These are phyloP conservation scores for Venturia asperata DNA, from an alignment of 2,329 filamentous ascomycete genomes.

Conservation along the genomic window DNA sequence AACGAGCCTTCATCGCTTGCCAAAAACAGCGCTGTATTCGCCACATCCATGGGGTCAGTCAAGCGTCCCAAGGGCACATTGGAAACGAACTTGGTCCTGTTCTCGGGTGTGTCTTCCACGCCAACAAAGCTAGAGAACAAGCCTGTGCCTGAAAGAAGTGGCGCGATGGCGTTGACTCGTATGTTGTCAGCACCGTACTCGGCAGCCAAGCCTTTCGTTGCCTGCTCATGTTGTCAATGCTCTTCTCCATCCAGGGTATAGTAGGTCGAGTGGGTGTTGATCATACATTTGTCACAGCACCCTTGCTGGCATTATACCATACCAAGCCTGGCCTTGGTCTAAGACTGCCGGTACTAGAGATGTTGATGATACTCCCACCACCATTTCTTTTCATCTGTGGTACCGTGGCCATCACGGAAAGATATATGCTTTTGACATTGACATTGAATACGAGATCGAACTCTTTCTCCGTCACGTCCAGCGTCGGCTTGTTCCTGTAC, in stretches of 20 bases:
- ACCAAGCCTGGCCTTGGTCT: conserved; percentile 56
- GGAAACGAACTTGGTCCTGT: conserved; percentile 44
- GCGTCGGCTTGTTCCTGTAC: conserved; percentile 48
- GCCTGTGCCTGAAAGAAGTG: conserved; percentile 59
- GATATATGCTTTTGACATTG: conserved; percentile 61
- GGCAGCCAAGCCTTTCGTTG: conserved; percentile 60
- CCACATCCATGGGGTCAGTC: conserved; percentile 55
- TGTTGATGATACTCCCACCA: conserved; percentile 56
- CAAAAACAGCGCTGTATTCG: conserved; percentile 50
- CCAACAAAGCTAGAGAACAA: conserved; percentile 54
- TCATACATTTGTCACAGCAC: conserved; percentile 53
- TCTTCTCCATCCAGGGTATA: neutral
- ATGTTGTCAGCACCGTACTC: conserved; percentile 68
- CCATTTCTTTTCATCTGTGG: conserved; percentile 53
- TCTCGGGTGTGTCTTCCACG: conserved; percentile 54
- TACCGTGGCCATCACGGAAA: conserved; percentile 52
- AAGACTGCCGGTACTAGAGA: conserved; percentile 57
- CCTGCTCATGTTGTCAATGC: conserved; percentile 33
- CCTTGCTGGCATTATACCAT: conserved; percentile 66
- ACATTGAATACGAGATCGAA: conserved; percentile 61
- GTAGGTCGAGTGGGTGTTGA: conserved; percentile 23
- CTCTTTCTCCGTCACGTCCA: conserved; percentile 57
- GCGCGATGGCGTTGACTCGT: conserved; percentile 65
- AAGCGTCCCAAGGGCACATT: conserved; percentile 55
- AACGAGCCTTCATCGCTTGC: conserved; percentile 53